Base-by-base conservation (phyloP, 805 yeast genomes). In the Ascoidea rubescens region DNA sequence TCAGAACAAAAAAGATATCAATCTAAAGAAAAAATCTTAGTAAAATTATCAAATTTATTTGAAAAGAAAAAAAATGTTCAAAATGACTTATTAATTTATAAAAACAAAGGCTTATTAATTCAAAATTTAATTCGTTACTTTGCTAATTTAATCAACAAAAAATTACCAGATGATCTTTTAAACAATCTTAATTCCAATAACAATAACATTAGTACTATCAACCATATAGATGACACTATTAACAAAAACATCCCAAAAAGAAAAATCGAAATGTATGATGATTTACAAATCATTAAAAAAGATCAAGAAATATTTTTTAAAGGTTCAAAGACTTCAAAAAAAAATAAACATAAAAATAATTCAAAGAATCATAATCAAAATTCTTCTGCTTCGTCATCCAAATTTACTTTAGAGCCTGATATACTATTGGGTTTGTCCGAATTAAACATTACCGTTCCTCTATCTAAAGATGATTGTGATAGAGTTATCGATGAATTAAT, bases 381-480 rank as follows among this genome's bases (percentile, higher is more conserved):
- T 10, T 37, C 53, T 46, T 58, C 56, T 45, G 45, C 56, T 50
- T 46, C 56, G 50, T 62, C 61, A 56, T 65, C 62, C 45, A 78
- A 77, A 67, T 82, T 89, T 66, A 75, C 82, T 53, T 77, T 93
- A 59, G 91, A 89, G 65, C 84, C 95, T 52, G 84, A 82, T 56
- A 75, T 87, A 55, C 82, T 91, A 60, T 80, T 83, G 56, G 77
- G 84, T 52, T 78, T 93, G 60, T 74, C 87, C 56, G 84, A 84
- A 62, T 77, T 91, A 63, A 80, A 81, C 52, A 77, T 91, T 57
- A 73, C 84, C 48, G 77, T 90, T 56, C 99, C 99, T 64, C 73
- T 83, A 55, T 75, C 81, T 60, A 70, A 77, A 57, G 93, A 82
- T 16, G 91, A 86, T 52, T 80, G 84, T 58, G 73, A 83, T 37